Conservation (phyloP, 2,329 filamentous ascomycete species). For the Arthrobotrys pseudoclavata region DNA sequence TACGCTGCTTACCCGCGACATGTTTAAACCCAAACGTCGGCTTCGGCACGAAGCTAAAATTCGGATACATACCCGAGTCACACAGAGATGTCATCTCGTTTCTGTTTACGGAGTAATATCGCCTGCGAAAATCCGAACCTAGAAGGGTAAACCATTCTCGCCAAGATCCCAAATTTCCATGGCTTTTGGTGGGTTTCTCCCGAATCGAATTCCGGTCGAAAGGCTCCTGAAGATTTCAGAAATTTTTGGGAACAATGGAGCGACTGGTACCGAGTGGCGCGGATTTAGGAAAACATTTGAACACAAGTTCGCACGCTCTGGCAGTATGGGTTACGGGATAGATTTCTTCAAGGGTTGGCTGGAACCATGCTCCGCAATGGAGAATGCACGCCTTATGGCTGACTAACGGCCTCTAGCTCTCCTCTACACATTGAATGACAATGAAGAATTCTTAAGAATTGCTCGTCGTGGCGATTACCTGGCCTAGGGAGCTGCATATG, state of each 20-base stretch:
- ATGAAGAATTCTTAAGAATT: background rate
- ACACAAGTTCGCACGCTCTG: too few relatives aligned
- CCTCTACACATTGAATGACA: too few relatives aligned
- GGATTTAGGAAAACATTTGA: too few relatives aligned
- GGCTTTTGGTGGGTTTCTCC: background rate
- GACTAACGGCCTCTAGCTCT: too few relatives aligned
- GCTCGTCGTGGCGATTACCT: background rate
- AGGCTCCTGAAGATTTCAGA: background rate
- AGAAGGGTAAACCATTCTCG: background rate
- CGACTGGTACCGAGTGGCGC: too few relatives aligned
- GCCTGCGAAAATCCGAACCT: too few relatives aligned
- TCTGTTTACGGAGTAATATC: background rate
- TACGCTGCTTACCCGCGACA: slow-evolving; percentile 18
- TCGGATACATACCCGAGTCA: background rate
- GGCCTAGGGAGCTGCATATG: background rate
- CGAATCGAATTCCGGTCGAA: slow-evolving; percentile 5
- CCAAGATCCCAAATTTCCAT: background rate
- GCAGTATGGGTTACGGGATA: too few relatives aligned
- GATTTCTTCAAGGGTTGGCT: too few relatives aligned
- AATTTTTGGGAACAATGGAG: too few relatives aligned
- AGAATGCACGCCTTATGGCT: too few relatives aligned
- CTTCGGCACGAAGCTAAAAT: slow-evolving; percentile 8
- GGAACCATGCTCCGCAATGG: too few relatives aligned
- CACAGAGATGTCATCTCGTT: slow-evolving; percentile 1
- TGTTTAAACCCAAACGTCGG: background rate